Percentiles rank a stretch among this genome's conserved stretches.
phyloP scores from a whole-genome alignment of 2,329 filamentous ascomycete genomes.

The Botryotinia convoluta region DNA sequence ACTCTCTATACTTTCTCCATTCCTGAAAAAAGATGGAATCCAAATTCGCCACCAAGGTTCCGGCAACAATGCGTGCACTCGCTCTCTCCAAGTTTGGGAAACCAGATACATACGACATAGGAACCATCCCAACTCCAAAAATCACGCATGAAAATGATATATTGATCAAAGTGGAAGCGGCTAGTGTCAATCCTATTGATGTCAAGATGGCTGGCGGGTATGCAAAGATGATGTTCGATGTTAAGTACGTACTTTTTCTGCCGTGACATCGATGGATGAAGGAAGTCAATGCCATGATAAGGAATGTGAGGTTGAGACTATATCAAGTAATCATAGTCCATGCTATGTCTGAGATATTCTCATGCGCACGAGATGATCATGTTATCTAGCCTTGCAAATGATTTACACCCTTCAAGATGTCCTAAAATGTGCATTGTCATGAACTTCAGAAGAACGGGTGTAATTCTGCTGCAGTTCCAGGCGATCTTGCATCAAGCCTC shows the following conservation, averaged over 20 bases:
- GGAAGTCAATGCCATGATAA: background rate
- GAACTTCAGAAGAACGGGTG: background rate
- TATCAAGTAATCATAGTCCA: background rate
- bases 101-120: constrained; percentile 39
- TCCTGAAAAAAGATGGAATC: background rate
- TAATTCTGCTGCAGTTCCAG: background rate
- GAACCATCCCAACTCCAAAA: constrained; percentile 45
- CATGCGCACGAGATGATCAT: background rate
- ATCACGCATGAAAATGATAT: constrained; percentile 46
- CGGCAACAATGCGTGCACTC: constrained; percentile 33
- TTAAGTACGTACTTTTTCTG: background rate
- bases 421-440: background rate
- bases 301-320: background rate
- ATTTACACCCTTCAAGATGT: background rate
- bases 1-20: background rate
- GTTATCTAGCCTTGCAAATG: background rate
- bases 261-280: background rate
- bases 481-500: background rate
- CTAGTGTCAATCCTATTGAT: constrained; percentile 47
- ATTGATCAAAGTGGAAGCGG: constrained; percentile 46
- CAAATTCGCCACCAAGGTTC: constrained; percentile 28
- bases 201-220: constrained; percentile 41
- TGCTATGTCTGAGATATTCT: background rate
- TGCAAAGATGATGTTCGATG: constrained; percentile 4
- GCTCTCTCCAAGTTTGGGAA: constrained; percentile 30